Base-by-base conservation (phyloP, 2,329 filamentous ascomycete species). In the Ampelomyces quisqualis region DNA sequence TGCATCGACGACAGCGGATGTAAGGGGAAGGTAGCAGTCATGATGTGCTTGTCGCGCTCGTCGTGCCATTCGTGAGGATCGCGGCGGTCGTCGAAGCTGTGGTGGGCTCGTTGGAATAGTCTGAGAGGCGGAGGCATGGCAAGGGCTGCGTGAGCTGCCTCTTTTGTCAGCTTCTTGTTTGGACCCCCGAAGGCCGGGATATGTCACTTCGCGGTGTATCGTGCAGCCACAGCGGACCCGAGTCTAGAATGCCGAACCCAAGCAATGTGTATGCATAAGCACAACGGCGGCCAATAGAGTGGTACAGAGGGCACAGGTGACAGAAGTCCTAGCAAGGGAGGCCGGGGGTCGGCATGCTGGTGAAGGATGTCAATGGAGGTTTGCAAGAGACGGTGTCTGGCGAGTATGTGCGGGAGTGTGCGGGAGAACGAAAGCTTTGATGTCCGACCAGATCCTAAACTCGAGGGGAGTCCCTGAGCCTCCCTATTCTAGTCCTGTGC, bases 1-100 rank as follows among this genome's bases (percentile, higher is more conserved):
- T 93, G 88, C 80, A 93, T 86, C 20, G 79, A 78, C 11, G 80
- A 72, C 36, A 93, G 84, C 5, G 88, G 88, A 62, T 94, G 88
- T 29, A 70, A 63, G n/a, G 78, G 79, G 45, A 73, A 64, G 41
- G 56, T 58, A 32, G 56, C 54, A 29, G 59, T 55, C 58, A 65
- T 65, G 57, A 61, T 62, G 61, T 52, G 55, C 37, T 53, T 50
- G 51, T 62, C 57, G 54, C 57, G 64, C 39, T 63, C 57, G 49
- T 57, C 52, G 37, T 58, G 54, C 61, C 62, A 66, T 57, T 58
- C 59, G 48, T 55, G 57, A 35, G 60, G 49, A 47, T 61, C 43
- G 47, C 44, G 35, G 33, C 53, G 32, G 30, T 43, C 34, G 19
- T 58, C 51, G 28, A 45, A 34, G 42, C 51, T 58, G 40, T 42